Base-by-base conservation (phyloP, 257 asterid genomes). In the Penstemon davidsonii region DNA sequence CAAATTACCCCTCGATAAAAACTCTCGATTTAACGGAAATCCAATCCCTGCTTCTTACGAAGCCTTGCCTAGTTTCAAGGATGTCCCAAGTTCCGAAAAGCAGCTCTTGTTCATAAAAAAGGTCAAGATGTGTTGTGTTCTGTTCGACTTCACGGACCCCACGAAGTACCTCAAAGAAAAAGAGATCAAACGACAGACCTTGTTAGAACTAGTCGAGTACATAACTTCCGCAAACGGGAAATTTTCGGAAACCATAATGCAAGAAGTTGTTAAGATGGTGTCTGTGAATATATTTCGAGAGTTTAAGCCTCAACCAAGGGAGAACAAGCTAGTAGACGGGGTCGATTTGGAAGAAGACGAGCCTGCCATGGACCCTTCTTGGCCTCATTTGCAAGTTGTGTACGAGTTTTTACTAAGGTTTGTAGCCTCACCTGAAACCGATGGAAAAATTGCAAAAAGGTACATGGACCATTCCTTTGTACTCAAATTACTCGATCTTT, bases 321-420 rank as follows among this genome's bases (percentile, higher is more conserved):
- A 74, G 43, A 74, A 66, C 74, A 71, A 61, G 52, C 61, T 60
- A 18, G 4, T 74, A 61, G 83, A 74, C 4, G 77, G 77, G 2
- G 51, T 78, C 9, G 75, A 78, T 41, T 38, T 72, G 64, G 83
- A 79, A 71, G 80, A 79, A 8, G 80, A 75, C 1, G 80, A 79
- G 73, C 80, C 78, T 8, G 73, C 72, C 4, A 60, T 73, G 73
- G 82, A 73, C 51, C 79, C 79, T 3, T 70, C 79, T 0, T 78
- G 84, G 84, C 70, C 84, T 45, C 84, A 79, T 55, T 58, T 79
- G 33, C 80, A 79, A 64, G 47, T 79, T 13, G 70, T 75, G 42
- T 79, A 79, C 15, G 76, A 72, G 15, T 25, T 75, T 41, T 44
- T 79, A 38, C 57, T 75, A 5, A 68, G 77, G 46, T 71, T 79